Evolutionary conservation across 2,329 filamentous ascomycete genomes (phyloP), one percentile per base, ranked within the genome.

Genomic region (Colletotrichum sp.): DNA sequence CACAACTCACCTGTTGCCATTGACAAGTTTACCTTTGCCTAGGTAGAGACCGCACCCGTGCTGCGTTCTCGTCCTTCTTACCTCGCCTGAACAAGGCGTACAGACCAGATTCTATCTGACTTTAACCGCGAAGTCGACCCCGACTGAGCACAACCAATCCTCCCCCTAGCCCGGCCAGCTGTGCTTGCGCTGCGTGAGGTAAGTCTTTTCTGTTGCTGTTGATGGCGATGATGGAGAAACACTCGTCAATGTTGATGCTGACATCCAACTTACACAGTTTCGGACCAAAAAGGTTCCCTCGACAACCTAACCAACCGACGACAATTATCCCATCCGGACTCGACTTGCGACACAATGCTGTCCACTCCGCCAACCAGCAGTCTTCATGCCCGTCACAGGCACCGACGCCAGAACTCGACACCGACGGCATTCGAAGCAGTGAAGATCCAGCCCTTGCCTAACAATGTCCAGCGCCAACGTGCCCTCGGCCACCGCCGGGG

Each of bases 341-440:
- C 87, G 79, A 90, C 89, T 91, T 90, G 83, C 92, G 90, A 89
- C 88, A 91, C 89, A 87, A 96, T 96, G 95, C 93, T 96, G 93
- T 94, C 94, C 88, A 76, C 69, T 62, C 70, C 74, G 29, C 89
- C 92, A 85, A 89, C 91, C 83, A 92, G 90, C 87, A 92, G 89
- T 89, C 92, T 95, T 89, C 93, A 95, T 85, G 90, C 91, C 86
- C 93, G 93, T 86, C 92, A 93, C 85, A 92, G 92, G 87, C 95
- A 98, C 88, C 92, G 95, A 85, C 94, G 96, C 88, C 95, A 98
- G 89, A 93, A 95, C 83, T 98, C 96, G 82, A 96, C 95, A 83
- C 95, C 95, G 79, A 92, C 91, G 86, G 91, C 91, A 84, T 95
- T 95, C 87, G 95, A 96, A 85, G 92, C 92, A 82, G 91, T 92